These are phyloP conservation scores for Spiromastix sp. DNA, from an alignment of 2,329 filamentous ascomycete genomes.

Conservation along the genomic window DNA sequence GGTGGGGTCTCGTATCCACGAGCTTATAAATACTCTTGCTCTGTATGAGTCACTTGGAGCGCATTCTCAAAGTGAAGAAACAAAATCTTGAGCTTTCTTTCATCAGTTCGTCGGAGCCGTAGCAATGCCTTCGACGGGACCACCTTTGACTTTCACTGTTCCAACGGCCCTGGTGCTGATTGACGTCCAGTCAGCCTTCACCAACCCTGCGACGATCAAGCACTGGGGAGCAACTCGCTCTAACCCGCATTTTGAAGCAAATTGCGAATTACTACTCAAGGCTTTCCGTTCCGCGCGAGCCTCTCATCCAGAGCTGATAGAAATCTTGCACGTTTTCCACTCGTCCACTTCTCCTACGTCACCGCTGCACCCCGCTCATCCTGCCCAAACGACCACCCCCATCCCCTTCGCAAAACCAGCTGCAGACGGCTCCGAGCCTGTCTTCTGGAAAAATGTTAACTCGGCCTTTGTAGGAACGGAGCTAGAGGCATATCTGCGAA, in stretches of 20 bases:
- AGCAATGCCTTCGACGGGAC: too few species aligned
- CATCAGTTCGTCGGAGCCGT: too few species aligned
- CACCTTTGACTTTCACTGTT: constrained; percentile 2
- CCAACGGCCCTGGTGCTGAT: constrained; percentile 38
- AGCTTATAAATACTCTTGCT: too few species aligned
- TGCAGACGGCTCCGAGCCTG: constrained; percentile 24
- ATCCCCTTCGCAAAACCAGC: constrained; percentile 21
- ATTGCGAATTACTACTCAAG: constrained; percentile 29
- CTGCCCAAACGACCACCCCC: constrained; percentile 18
- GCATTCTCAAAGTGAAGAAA: too few species aligned
- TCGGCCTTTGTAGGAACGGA: constrained; percentile 38
- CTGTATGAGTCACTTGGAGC: too few species aligned
- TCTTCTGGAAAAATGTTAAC: constrained; percentile 37
- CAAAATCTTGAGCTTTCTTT: too few species aligned
- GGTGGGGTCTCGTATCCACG: too few species aligned
- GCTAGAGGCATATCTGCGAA: constrained; percentile 28
- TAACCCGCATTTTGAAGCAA: constrained; percentile 36
- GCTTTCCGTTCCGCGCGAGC: constrained; percentile 22
- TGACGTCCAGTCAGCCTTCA: constrained; percentile 38
- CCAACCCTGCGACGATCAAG: constrained; percentile 18
- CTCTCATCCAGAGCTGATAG: constrained; percentile 11
- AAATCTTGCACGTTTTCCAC: constrained; percentile 39
- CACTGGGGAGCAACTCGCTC: constrained; percentile 34
- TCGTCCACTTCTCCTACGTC: constrained; percentile 26
- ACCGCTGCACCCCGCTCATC: constrained; percentile 26